Conservation (phyloP, 805 yeast species). For the Pichia kluyveri region DNA sequence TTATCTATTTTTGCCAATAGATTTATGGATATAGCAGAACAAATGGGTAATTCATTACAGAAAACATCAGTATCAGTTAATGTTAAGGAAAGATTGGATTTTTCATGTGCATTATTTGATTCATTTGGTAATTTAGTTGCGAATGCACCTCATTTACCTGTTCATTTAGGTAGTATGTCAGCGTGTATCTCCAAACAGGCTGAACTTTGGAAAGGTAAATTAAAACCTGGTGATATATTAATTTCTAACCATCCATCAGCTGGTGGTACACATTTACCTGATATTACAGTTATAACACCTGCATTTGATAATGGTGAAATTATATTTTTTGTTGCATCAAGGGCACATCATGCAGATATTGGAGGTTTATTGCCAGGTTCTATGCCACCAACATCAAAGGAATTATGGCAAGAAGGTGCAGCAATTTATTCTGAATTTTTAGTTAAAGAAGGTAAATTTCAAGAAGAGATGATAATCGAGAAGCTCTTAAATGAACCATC, state of each 20-base stretch:
- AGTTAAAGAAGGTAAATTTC: constrained; percentile 64
- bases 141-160: constrained; percentile 85
- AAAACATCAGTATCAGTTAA: constrained; percentile 77
- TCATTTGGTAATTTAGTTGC: constrained; percentile 73
- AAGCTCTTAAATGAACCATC: constrained; percentile 68
- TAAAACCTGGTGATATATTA: constrained; percentile 66
- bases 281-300: constrained; percentile 88
- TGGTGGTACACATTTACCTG: constrained; percentile 87
- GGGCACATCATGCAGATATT: constrained; percentile 96
- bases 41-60: constrained; percentile 75
- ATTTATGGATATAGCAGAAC: constrained; percentile 87
- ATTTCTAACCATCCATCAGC: constrained; percentile 74
- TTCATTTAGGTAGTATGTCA: constrained; percentile 81
- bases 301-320: constrained; percentile 56
- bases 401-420: constrained; percentile 86
- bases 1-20: constrained; percentile 74
- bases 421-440: constrained; percentile 70
- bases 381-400: constrained; percentile 88
- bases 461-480: constrained; percentile 54
- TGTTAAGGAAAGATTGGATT: constrained; percentile 76
- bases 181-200: constrained; percentile 66
- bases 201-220: constrained; percentile 50
- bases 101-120: constrained; percentile 77
- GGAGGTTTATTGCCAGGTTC: constrained; percentile 91
- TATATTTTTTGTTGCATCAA: constrained; percentile 82